phyloP scores from a whole-genome alignment of 176 grass and related monocot genomes.

The Pharus latifolius region DNA sequence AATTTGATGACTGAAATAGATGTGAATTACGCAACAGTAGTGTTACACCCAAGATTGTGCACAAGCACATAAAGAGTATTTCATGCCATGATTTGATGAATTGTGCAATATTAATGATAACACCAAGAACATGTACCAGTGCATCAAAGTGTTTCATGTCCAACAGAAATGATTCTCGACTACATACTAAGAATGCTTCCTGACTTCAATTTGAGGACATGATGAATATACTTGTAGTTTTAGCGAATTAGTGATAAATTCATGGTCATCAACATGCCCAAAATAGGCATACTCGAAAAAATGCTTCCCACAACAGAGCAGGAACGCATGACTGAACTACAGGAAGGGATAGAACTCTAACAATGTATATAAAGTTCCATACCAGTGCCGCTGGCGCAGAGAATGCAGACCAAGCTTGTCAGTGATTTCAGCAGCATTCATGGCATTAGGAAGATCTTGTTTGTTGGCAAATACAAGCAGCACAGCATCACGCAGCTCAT shows the following conservation, averaged over 20 bases:
- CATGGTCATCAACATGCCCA: neutral
- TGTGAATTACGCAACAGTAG: neutral
- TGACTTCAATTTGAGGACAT: neutral
- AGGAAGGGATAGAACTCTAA: neutral
- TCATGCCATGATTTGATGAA: too few species aligned
- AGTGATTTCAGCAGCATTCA: slow-evolving; percentile 92
- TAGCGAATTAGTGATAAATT: neutral
- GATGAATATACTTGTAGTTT: neutral
- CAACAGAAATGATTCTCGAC: neutral
- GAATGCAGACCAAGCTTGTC: slow-evolving; percentile 86
- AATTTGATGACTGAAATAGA: neutral
- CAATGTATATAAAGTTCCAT: neutral
- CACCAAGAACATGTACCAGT: neutral
- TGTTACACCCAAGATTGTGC: too few species aligned
- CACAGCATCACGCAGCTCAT: slow-evolving; percentile 81
- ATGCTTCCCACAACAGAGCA: neutral
- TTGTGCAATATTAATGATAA: neutral
- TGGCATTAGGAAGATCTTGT: slow-evolving; percentile 90
- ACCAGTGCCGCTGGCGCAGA: slow-evolving; percentile 80
- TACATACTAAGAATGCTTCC: neutral
- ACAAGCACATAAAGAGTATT: too few species aligned
- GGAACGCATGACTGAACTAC: neutral
- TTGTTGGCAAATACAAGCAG: slow-evolving; percentile 89
- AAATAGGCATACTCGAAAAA: neutral
- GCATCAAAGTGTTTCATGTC: neutral